These are phyloP conservation scores for Echites panduratus DNA, from an alignment of 257 asterid genomes.

Conservation along the genomic window DNA sequence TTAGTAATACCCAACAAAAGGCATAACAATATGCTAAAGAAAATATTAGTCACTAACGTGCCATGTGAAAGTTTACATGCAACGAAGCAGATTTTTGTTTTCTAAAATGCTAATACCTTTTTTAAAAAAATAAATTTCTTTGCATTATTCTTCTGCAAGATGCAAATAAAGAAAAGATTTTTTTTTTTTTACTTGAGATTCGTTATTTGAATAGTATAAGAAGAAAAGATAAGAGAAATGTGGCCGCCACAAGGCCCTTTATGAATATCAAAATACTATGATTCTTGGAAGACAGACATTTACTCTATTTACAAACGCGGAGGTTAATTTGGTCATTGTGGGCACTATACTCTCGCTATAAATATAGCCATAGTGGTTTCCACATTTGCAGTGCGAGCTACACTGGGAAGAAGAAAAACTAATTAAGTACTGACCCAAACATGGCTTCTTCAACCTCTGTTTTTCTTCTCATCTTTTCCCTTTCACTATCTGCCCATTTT, in stretches of 20 bases:
- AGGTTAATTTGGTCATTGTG: not conserved
- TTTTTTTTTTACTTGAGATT: not conserved
- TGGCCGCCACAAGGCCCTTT: not conserved
- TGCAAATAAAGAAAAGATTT: too few relatives aligned
- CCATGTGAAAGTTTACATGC: too few relatives aligned
- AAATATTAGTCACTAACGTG: too few relatives aligned
- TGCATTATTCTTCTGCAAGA: not conserved
- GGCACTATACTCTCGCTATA: not conserved
- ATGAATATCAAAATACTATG: not conserved
- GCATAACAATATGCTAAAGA: too few relatives aligned
- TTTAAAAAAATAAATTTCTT: too few relatives aligned
- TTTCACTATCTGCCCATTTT: conserved; percentile 18
- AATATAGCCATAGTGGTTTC: not conserved
- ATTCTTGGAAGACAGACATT: not conserved
- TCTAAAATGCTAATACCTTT: too few relatives aligned
- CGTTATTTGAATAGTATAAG: not conserved
- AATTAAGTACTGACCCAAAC: not conserved
- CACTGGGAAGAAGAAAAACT: not conserved
- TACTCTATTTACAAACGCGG: not conserved
- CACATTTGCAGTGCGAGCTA: not conserved
- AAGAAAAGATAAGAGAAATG: not conserved
- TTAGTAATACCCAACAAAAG: too few relatives aligned
- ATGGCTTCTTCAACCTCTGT: conserved; percentile 15
- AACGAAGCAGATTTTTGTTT: too few relatives aligned
- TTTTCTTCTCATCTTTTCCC: conserved; percentile 18